Evolutionary conservation across 75 land plant species (phyloP), one percentile per base, ranked within the genome.

Genomic region (Pinus tabuliformis): DNA sequence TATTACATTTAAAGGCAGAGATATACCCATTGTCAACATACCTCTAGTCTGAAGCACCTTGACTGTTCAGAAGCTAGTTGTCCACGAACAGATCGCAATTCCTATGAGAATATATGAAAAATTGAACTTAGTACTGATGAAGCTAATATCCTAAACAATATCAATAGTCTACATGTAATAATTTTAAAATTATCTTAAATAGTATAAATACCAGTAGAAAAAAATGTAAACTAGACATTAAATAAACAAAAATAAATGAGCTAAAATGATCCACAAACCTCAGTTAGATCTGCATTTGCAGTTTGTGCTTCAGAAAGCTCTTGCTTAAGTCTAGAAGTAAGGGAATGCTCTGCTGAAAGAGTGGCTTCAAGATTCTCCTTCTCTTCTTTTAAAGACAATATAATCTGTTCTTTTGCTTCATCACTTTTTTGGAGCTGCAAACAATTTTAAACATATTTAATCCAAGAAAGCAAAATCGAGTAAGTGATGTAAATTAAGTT

Each of bases 31-130:
- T 58, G 22, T 33, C 36, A 28, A 24, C 59, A 70, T 83, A 95
- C 98, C 98, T 97, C 99, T 64, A 97, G 84, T 81, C 88, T 91
- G 78, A 97, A 97, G 75, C 98, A 92, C 74, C 99, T 89, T 3
- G 99, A 90, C 79, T 97, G 99, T 80, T 97, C 99, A 78, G 93
- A 82, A 57, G 86, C 98, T 80, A 97, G 93, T 80, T 94, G 99
- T 30, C 93, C 86, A 42, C 99, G 95, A 11, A 91, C 91, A 75
- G 99, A 92, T 76, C 89, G 95, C 56, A 97, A 91, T 75, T 97
- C 99, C 97, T 96, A 78, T 64, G 62, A 14, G 36, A 30, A 56
- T 7, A 18, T 33, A 65, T 42, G 26, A 37, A 9, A 22, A 18
- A 8, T 12, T 4, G 72, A 70, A 6, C 12, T 37, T n/a, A 75